These are phyloP conservation scores for Pichia sporocuriosa DNA, from an alignment of 805 yeast genomes.

Conservation along the genomic window DNA sequence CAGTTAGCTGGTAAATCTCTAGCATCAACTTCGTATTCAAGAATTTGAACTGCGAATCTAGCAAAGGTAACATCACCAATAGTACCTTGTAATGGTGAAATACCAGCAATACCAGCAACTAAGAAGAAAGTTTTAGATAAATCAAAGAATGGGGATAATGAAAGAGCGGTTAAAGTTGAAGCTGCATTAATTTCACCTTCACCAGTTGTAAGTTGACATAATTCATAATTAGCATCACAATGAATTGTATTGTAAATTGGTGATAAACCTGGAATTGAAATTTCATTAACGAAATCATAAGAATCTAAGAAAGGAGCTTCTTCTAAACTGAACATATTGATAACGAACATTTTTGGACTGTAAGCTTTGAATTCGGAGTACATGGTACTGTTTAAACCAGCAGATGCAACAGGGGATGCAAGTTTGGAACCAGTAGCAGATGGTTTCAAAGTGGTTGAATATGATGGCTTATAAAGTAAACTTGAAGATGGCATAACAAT, in stretches of 20 bases:
- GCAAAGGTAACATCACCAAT: slow-evolving; percentile 57
- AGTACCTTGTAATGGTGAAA: slow-evolving; percentile 49
- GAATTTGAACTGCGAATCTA: slow-evolving; percentile 53
- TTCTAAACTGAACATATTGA: slow-evolving; percentile 51
- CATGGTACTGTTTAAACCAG: slow-evolving; percentile 19
- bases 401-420: slow-evolving; percentile 17
- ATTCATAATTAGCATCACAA: slow-evolving; percentile 45
- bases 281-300: slow-evolving; percentile 43
- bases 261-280: slow-evolving; percentile 60
- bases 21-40: slow-evolving; percentile 53
- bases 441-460: neutral
- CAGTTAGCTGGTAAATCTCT: slow-evolving; percentile 44
- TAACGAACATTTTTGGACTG: slow-evolving; percentile 48
- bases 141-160: slow-evolving; percentile 49
- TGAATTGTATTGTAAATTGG: slow-evolving; percentile 51
- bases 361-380: slow-evolving; percentile 24
- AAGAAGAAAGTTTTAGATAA: slow-evolving; percentile 54
- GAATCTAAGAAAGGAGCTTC: slow-evolving; percentile 45
- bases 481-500: slow-evolving; percentile 6
- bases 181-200: slow-evolving; percentile 69
- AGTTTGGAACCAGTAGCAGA: slow-evolving; percentile 12
- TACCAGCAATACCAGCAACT: slow-evolving; percentile 63
- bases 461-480: slow-evolving; percentile 6
- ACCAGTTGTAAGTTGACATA: slow-evolving; percentile 62
- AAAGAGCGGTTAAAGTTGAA: slow-evolving; percentile 46